A percentile compares a stretch with the other conserved stretches of the same genome.
phyloP scores from a whole-genome alignment of 768 basidiomycete species.

The Glaciozyma martinii region DNA sequence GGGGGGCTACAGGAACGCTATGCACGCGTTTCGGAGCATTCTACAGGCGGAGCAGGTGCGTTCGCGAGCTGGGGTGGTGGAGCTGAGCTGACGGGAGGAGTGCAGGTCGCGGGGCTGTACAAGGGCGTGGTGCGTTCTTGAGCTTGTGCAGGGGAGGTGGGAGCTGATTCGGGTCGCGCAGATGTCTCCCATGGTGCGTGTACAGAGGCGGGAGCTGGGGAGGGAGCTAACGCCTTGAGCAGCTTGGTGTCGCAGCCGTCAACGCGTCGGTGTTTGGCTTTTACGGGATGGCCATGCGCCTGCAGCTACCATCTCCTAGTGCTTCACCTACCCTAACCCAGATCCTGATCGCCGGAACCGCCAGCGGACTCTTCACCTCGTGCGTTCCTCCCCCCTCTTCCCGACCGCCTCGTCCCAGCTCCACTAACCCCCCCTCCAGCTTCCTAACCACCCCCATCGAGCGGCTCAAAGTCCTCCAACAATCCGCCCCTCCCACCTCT shows the following conservation, averaged over 20 bases:
- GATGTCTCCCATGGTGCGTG: slow-evolving; percentile 1
- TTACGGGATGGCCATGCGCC: slow-evolving; percentile 67
- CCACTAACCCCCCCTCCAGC: slow-evolving; percentile 39
- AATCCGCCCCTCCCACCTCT: slow-evolving; percentile 41
- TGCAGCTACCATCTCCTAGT: slow-evolving; percentile 49
- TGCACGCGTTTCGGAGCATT: slow-evolving; percentile 60
- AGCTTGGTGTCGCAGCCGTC: slow-evolving; percentile 64
- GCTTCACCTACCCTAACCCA: slow-evolving; percentile 58
- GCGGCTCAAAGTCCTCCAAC: slow-evolving; percentile 77
- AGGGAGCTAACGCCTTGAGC: neutral
- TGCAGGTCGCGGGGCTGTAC: slow-evolving; percentile 46
- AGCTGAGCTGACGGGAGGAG: neutral
- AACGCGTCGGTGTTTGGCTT: slow-evolving; percentile 81
- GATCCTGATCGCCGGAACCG: slow-evolving; percentile 66
- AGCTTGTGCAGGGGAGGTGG: neutral
- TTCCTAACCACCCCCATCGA: slow-evolving; percentile 74
- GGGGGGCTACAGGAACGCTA: slow-evolving; percentile 50
- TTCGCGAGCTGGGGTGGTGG: slow-evolving; percentile 29
- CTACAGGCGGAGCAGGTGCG: slow-evolving; percentile 58
- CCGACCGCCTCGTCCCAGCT: neutral
- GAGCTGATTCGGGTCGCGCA: neutral
- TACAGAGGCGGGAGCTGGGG: neutral
- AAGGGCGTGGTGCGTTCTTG: slow-evolving; percentile 50
- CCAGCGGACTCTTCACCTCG: slow-evolving; percentile 71
- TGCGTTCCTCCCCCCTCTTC: slow-evolving; percentile 43